Evolutionary conservation across 176 grass and related monocot genomes (phyloP).

Genomic region (Aegilops bicornis): DNA sequence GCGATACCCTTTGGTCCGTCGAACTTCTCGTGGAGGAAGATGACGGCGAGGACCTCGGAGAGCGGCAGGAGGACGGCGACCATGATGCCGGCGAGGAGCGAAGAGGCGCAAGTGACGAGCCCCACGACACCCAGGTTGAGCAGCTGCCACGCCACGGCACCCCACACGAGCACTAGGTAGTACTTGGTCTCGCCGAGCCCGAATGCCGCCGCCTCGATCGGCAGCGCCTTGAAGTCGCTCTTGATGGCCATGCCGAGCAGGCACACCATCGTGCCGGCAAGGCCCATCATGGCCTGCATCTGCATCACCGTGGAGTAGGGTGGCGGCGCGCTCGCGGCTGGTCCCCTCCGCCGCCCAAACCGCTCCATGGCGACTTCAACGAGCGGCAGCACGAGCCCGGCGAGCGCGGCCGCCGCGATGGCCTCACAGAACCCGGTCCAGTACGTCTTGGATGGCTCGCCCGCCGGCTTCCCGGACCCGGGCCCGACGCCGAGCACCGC

Average conservation of each 20-base stretch:
- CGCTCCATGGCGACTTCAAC: slow-evolving; percentile 55
- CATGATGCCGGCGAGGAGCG: slow-evolving; percentile 72
- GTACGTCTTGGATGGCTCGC: slow-evolving; percentile 43
- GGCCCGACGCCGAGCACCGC: slow-evolving; percentile 58
- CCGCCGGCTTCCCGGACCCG: slow-evolving; percentile 30
- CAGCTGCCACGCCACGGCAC: slow-evolving; percentile 61
- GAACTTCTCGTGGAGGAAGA: slow-evolving; percentile 87
- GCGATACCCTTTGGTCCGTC: slow-evolving; percentile 54
- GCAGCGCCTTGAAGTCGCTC: slow-evolving; percentile 55
- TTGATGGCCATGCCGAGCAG: slow-evolving; percentile 67
- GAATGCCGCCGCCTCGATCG: slow-evolving; percentile 55
- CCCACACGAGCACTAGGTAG: slow-evolving; percentile 56
- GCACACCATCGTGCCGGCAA: slow-evolving; percentile 53
- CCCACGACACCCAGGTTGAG: slow-evolving; percentile 60
- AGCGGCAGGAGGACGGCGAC: slow-evolving; percentile 55
- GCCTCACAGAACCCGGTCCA: slow-evolving; percentile 54
- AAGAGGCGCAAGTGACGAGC: slow-evolving; percentile 57
- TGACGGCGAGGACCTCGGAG: slow-evolving; percentile 51
- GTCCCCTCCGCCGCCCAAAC: slow-evolving; percentile 15
- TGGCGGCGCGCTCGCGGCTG: slow-evolving; percentile 6
- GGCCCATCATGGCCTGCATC: slow-evolving; percentile 69
- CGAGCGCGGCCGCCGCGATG: slow-evolving; percentile 51
- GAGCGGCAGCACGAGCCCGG: slow-evolving; percentile 60
- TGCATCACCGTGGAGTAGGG: slow-evolving; percentile 61
- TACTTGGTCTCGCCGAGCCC: slow-evolving; percentile 62